phyloP scores from a whole-genome alignment of 768 basidiomycete genomes.

The Naganishia antarctica region DNA sequence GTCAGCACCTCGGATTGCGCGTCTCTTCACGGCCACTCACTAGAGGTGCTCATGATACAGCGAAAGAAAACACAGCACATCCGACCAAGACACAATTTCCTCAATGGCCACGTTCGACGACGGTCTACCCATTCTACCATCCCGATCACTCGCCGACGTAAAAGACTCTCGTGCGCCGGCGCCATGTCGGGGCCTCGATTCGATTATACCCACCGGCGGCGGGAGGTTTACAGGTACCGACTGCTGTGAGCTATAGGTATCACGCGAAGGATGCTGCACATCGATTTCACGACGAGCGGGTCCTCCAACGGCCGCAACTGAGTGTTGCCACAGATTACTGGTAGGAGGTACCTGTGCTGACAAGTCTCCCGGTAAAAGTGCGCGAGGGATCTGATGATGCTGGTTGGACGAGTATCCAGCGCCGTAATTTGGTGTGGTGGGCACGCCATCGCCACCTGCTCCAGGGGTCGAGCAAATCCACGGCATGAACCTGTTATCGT shows the following conservation, averaged over 20 bases:
- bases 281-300: neutral
- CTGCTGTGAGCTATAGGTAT: neutral
- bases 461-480: conserved; percentile 25
- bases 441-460: neutral
- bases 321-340: no score
- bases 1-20: neutral
- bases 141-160: neutral
- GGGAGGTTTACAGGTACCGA: no score
- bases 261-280: neutral
- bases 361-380: conserved; percentile 7
- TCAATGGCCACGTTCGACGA: conserved; percentile 23
- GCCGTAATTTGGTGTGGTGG: neutral
- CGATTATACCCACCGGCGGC: neutral
- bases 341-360: neutral
- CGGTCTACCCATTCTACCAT: neutral
- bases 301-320: neutral
- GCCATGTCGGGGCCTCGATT: neutral
- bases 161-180: conserved; percentile 1
- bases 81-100: conserved; percentile 30
- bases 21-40: conserved; percentile 25
- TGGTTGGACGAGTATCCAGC: neutral
- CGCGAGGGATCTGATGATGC: neutral
- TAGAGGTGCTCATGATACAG: conserved; percentile 35
- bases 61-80: conserved; percentile 29
- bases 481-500: conserved; percentile 27